A percentile compares a stretch with the other conserved stretches of the same genome.
Evolutionary conservation across 2,329 filamentous ascomycete genomes (phyloP).

Genomic region (Fusarium sp.): DNA sequence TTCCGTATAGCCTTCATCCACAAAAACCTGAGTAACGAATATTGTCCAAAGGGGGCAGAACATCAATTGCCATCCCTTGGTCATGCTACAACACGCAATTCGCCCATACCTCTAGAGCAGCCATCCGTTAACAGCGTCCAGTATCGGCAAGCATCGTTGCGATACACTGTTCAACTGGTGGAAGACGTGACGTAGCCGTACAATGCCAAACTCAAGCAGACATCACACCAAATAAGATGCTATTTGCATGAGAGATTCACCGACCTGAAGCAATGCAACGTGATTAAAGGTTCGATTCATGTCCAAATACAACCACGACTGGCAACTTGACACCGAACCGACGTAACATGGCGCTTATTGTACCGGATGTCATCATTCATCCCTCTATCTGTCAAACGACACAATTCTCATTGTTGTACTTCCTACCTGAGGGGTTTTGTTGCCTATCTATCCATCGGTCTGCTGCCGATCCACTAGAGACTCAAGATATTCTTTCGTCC

Average conservation of each 20-base stretch:
- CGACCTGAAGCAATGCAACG: too few species aligned
- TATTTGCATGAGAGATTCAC: too few species aligned
- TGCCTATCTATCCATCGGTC: background rate
- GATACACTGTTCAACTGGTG: background rate
- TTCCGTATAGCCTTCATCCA: conserved; percentile 7
- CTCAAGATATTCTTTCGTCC: background rate
- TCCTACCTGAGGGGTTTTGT: background rate
- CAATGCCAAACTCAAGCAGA: conserved; percentile 1
- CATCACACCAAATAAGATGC: too few species aligned
- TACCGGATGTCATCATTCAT: too few species aligned
- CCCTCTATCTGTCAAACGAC: background rate
- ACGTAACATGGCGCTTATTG: too few species aligned
- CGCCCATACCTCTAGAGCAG: background rate
- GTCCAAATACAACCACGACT: too few species aligned
- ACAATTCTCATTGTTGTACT: too few species aligned
- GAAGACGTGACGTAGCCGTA: background rate
- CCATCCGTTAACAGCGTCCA: conserved; percentile 4
- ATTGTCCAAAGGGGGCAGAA: background rate
- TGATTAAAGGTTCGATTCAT: too few species aligned
- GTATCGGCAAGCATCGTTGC: background rate
- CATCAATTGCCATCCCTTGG: background rate
- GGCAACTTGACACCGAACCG: too few species aligned
- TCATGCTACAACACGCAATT: background rate
- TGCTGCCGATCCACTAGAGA: background rate
- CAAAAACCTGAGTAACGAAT: conserved; percentile 1